Evolutionary conservation across 345 rosid genomes (phyloP).

Genomic region (Brassica rapa): DNA sequence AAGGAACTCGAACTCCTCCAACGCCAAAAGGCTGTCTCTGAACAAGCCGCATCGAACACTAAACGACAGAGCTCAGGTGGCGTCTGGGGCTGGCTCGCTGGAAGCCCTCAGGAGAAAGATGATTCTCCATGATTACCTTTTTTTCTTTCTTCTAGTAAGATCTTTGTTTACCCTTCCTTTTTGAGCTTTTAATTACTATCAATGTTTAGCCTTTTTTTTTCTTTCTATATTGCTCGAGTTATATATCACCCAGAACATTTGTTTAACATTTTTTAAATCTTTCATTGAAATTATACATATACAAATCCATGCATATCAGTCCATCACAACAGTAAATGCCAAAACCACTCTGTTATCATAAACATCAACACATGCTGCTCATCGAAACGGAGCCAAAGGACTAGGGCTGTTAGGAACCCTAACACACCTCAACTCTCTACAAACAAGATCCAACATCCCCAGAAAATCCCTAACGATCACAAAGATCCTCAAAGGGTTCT

Average conservation of each 20-base stretch:
- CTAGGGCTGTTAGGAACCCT: conserved; percentile 62
- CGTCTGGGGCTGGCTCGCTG: conserved; percentile 98
- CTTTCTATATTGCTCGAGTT: not conserved
- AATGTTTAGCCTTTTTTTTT: conserved; percentile 20
- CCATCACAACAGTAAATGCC: not conserved
- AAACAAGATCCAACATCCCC: conserved; percentile 91
- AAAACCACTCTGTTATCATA: conserved; percentile 14
- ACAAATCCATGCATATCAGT: conserved; percentile 14
- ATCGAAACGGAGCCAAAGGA: conserved; percentile 82
- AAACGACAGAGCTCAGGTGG: conserved; percentile 84
- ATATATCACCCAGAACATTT: not conserved
- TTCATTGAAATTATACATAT: not conserved
- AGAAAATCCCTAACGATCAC: conserved; percentile 97
- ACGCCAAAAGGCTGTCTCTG: conserved; percentile 95
- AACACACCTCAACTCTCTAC: conserved; percentile 77
- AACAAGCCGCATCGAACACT: conserved; percentile 71
- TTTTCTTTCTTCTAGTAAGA: not conserved
- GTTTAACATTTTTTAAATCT: not conserved
- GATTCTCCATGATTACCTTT: conserved; percentile 25
- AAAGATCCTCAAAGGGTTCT: conserved; percentile 80
- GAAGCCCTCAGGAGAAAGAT: conserved; percentile 53
- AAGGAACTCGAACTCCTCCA: conserved; percentile 91
- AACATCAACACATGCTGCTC: conserved; percentile 11
- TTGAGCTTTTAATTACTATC: conserved; percentile 8
- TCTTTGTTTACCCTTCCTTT: not conserved